A percentile compares a stretch with the other conserved stretches of the same genome.
Evolutionary conservation across 441 rosid species (phyloP).

Genomic region (Syzygium syzygioides): DNA sequence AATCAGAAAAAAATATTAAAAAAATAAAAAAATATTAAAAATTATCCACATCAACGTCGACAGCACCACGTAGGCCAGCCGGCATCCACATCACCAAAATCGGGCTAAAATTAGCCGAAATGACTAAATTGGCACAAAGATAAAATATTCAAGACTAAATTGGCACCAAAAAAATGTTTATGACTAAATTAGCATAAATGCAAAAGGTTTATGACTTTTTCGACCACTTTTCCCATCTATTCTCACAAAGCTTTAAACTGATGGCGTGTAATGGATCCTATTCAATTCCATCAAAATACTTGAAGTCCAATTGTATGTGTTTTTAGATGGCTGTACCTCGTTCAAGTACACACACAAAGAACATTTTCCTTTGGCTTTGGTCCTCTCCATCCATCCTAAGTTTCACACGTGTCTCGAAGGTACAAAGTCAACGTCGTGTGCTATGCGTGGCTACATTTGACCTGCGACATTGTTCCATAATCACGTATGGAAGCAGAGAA

Average conservation of each 20-base stretch:
- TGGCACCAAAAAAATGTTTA: background rate
- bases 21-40: no score
- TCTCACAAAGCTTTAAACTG: background rate
- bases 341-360: background rate
- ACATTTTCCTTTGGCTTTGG: background rate
- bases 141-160: background rate
- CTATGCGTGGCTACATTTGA: background rate
- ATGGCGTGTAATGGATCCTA: background rate
- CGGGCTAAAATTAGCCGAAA: no score
- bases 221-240: no score
- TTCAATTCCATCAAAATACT: background rate
- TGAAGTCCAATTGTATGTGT: background rate
- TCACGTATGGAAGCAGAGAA: background rate
- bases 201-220: no score
- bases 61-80: background rate
- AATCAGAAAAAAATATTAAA: no score
- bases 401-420: background rate
- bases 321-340: background rate
- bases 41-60: accelerated
- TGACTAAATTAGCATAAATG: background rate
- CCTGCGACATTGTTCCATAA: background rate
- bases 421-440: background rate
- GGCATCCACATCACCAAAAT: no score
- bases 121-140: background rate
- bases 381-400: background rate